Conservation (phyloP, 768 basidiomycete genomes). For the Naganishia vaughanmartiniae region DNA sequence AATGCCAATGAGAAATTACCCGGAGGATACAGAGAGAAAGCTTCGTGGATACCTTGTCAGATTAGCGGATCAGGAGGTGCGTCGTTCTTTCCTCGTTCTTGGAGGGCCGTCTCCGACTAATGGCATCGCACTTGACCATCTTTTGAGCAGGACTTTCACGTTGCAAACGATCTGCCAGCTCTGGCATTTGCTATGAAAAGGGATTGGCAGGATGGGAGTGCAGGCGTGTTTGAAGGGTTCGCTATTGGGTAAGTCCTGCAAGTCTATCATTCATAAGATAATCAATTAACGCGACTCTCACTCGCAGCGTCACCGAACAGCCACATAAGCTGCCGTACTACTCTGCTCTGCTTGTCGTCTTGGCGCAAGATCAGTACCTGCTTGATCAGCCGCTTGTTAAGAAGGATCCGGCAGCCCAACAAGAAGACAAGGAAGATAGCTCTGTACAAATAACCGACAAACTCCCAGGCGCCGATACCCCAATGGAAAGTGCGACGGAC, state of each 20-base stretch:
- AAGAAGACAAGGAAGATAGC: neutral
- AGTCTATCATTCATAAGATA: neutral
- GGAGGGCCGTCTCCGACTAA: neutral
- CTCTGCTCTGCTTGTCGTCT: slow-evolving; percentile 70
- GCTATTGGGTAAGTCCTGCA: slow-evolving; percentile 46
- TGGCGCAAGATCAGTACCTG: slow-evolving; percentile 50
- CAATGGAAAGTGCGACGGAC: neutral
- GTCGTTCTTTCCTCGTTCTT: slow-evolving; percentile 18
- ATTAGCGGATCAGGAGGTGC: slow-evolving; percentile 49
- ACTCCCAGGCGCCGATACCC: no score
- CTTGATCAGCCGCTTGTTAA: slow-evolving; percentile 1
- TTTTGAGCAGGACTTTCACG: slow-evolving; percentile 49
- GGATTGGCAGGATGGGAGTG: slow-evolving; percentile 46
- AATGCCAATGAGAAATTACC: slow-evolving; percentile 17
- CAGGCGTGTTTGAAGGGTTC: slow-evolving; percentile 52
- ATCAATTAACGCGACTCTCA: neutral
- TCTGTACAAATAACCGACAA: neutral
- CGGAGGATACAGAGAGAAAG: slow-evolving; percentile 39
- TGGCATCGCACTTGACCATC: neutral
- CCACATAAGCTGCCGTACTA: slow-evolving; percentile 91
- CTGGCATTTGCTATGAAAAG: slow-evolving; percentile 44
- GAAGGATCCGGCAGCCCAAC: neutral
- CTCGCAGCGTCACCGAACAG: slow-evolving; percentile 64
- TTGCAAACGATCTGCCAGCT: slow-evolving; percentile 48
- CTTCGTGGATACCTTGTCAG: slow-evolving; percentile 49